These are phyloP conservation scores for Raphanus raphanistrum DNA, from an alignment of 345 rosid genomes.

Conservation along the genomic window DNA sequence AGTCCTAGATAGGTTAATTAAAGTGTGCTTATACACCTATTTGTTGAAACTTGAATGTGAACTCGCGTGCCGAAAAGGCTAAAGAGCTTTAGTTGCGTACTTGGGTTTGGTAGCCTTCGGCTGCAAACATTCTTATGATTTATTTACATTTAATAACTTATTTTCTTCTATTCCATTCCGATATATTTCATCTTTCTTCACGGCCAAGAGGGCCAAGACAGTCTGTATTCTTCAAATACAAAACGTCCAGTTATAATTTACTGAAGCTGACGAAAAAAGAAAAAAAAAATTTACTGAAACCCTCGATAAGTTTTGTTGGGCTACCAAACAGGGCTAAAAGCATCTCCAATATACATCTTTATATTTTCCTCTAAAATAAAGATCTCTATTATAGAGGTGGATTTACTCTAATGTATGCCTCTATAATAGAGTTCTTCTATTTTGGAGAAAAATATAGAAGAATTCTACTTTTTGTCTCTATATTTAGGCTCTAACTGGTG, in stretches of 20 bases:
- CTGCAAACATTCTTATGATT: conserved; percentile 35
- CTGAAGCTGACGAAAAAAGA: no score
- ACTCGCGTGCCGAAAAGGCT: conserved; percentile 38
- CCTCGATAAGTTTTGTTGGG: background rate
- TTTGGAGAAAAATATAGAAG: no score
- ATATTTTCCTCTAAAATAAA: no score
- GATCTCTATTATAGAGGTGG: no score
- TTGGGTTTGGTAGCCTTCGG: conserved; percentile 26
- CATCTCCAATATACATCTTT: no score
- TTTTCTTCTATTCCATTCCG: background rate
- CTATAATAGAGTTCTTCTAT: no score
- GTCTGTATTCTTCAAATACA: background rate
- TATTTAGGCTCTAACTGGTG: no score
- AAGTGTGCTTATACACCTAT: background rate
- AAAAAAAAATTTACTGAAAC: background rate
- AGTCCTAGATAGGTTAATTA: background rate
- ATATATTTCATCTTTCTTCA: conserved; percentile 2
- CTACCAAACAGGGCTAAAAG: no score
- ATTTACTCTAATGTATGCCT: no score
- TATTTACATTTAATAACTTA: conserved; percentile 17
- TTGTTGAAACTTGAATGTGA: conserved; percentile 36
- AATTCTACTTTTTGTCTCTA: no score
- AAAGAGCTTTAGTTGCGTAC: conserved; percentile 25
- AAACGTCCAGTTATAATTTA: background rate
- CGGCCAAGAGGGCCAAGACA: background rate